Conservation (phyloP, 1,139 yeast species). For the Candida pseudoviswanathii region DNA sequence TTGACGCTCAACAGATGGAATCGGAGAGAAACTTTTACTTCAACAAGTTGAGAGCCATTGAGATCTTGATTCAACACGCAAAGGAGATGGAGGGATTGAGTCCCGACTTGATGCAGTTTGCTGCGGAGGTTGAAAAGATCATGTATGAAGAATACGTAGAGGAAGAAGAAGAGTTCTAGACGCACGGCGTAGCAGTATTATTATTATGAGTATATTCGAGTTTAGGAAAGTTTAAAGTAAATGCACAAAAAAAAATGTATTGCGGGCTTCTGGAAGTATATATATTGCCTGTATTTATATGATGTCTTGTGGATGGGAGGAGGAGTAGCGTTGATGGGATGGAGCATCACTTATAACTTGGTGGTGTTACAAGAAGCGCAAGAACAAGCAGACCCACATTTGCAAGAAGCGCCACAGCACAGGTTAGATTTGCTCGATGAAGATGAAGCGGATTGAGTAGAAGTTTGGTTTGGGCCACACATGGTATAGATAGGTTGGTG, state of each 20-base stretch:
- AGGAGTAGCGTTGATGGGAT: too few species aligned
- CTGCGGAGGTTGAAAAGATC: conserved; percentile 6
- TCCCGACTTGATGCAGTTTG: conserved; percentile 6
- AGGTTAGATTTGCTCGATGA: conserved; percentile 9
- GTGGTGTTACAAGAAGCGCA: conserved; percentile 46
- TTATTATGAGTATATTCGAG: neutral
- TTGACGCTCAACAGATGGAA: conserved; percentile 51
- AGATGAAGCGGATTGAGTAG: conserved; percentile 19
- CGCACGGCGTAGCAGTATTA: neutral
- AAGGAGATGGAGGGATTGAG: conserved; percentile 8
- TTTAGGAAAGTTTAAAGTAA: neutral
- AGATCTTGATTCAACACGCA: conserved; percentile 66
- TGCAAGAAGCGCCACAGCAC: conserved; percentile 45
- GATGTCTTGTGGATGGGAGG: neutral
- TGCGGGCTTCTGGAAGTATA: neutral
- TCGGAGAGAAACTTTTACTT: conserved; percentile 89
- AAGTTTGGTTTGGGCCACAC: conserved; percentile 24
- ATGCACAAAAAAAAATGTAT: neutral
- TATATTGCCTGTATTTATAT: neutral
- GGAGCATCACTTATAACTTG: conserved; percentile 29
- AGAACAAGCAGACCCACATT: conserved; percentile 45
- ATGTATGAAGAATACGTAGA: conserved; percentile 8
- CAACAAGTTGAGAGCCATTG: conserved; percentile 85
- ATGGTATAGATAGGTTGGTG: conserved; percentile 13
- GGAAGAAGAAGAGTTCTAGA: conserved; percentile 7